Evolutionary conservation across 805 yeast genomes (phyloP), one percentile per base, ranked within the genome.

Genomic region (Metschnikowia continentalis): DNA sequence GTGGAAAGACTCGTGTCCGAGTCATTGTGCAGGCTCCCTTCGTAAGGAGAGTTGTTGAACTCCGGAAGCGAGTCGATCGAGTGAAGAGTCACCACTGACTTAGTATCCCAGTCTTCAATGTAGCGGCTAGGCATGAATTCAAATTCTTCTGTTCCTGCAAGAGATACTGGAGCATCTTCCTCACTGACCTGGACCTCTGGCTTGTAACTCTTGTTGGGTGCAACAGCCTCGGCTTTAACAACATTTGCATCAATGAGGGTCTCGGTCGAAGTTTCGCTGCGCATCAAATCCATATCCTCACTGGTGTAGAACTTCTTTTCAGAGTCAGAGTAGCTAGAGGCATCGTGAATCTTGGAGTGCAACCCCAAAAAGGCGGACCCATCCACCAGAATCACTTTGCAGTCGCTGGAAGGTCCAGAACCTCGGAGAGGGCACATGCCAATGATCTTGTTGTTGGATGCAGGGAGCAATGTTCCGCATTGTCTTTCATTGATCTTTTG

Each of bases 381-480:
- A 61, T 83, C 88, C 42, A 83, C 71, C 49, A 83, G 78, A 19
- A 82, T 54, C 2, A 83, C 65, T 50, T 70, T 74, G 46, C 66
- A 61, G 49, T 68, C 71, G 20, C 65, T 66, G 6, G 26, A 37
- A 14, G 49, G 35, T 10, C 53, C 53, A 7, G 56, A 42, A 6
- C 51, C 53, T 2, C 37, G 35, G 5, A 74, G 59, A 1, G 76
- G 66, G n/a, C 74, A 68, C 68, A 82, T 63, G 22, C 70, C 74
- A 15, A 79, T 67, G 15, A 83, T 77, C 11, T 71, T 68, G 35
- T 76, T 71, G 57, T 79, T 77, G 35, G 85, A 78, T 1, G 84
- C 84, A 0, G 84, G 84, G n/a, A 82, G 71, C n/a, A 74, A 53
- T 0, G 85, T 81, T 10, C 86, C 87, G 63, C 86, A 81, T 63